A percentile compares a stretch with the other conserved stretches of the same genome.
phyloP scores from a whole-genome alignment of 768 basidiomycete species.

The Austroboletus eburneus region DNA sequence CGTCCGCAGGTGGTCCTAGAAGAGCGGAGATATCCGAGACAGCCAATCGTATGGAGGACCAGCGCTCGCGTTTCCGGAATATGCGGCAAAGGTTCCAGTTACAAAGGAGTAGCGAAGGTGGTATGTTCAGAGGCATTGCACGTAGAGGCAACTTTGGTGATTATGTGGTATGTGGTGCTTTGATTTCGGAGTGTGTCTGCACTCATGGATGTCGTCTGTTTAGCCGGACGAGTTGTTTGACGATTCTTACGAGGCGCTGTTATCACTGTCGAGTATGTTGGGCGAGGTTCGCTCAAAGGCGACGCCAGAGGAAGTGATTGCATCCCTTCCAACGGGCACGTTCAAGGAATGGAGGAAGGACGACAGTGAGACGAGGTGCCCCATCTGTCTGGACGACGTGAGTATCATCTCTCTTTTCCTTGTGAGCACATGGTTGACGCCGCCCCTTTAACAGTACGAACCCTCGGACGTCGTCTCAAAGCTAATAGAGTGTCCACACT shows the following conservation, averaged over 20 bases:
- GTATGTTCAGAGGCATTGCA: constrained; percentile 20
- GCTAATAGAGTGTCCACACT: constrained; percentile 69
- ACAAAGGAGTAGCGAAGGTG: constrained; percentile 20
- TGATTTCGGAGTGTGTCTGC: background rate
- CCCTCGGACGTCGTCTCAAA: constrained; percentile 60
- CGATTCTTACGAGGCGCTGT: constrained; percentile 65
- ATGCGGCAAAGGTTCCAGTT: constrained; percentile 28
- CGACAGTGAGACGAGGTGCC: constrained; percentile 71
- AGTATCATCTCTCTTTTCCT: constrained; percentile 25
- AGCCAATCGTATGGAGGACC: constrained; percentile 15
- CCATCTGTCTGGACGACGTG: constrained; percentile 84
- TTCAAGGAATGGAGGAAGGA: constrained; percentile 67
- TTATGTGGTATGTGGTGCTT: constrained; percentile 45
- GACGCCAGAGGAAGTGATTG: constrained; percentile 59
- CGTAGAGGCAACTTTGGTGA: constrained; percentile 36
- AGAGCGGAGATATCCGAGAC: constrained; percentile 5
- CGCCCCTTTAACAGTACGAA: constrained; percentile 47
- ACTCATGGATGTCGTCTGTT: constrained; percentile 3
- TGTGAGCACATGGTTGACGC: background rate
- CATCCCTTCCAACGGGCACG: constrained; percentile 51
- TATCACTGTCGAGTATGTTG: constrained; percentile 53
- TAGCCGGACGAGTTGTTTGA: constrained; percentile 78
- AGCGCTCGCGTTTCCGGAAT: constrained; percentile 21
- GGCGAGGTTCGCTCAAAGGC: constrained; percentile 67
- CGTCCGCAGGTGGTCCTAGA: background rate